These are phyloP conservation scores for Malus hybrid DNA, from an alignment of 331 rosid genomes.

Conservation along the genomic window DNA sequence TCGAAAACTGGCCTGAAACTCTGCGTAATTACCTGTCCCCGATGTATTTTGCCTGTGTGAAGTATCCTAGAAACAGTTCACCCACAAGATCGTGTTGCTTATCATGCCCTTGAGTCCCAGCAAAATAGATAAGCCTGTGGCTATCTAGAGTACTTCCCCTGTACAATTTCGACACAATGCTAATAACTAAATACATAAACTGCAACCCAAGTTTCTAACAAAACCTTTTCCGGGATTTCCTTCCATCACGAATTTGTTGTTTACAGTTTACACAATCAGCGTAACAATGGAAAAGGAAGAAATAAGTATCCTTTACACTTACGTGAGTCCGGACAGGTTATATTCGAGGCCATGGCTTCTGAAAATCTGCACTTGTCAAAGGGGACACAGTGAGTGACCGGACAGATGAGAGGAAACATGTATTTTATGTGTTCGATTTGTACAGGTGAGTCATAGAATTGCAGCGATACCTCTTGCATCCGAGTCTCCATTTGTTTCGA, in stretches of 20 bases:
- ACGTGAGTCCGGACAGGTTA: slow-evolving; percentile 74
- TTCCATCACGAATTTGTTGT: background rate
- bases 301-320: slow-evolving; percentile 17
- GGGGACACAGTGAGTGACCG: background rate
- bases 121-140: slow-evolving; percentile 76
- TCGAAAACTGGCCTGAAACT: background rate
- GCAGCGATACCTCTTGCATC: slow-evolving; percentile 62
- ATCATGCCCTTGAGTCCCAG: slow-evolving; percentile 56
- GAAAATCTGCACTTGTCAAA: slow-evolving; percentile 52
- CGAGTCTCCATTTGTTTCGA: slow-evolving; percentile 51
- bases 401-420: background rate
- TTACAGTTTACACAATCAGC: background rate
- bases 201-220: background rate
- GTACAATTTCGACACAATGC: slow-evolving; percentile 21
- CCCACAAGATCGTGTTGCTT: slow-evolving; percentile 79
- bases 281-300: background rate
- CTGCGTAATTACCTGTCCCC: slow-evolving; percentile 54
- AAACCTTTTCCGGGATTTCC: background rate
- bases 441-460: slow-evolving; percentile 2
- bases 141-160: slow-evolving; percentile 93
- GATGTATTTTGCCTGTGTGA: slow-evolving; percentile 76
- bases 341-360: slow-evolving; percentile 45
- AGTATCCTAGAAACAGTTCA: slow-evolving; percentile 71
- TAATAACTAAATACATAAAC: background rate
- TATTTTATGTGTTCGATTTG: background rate